Conservation (phyloP, 495 filamentous ascomycete genomes). For the Neurospora sublineolata region DNA sequence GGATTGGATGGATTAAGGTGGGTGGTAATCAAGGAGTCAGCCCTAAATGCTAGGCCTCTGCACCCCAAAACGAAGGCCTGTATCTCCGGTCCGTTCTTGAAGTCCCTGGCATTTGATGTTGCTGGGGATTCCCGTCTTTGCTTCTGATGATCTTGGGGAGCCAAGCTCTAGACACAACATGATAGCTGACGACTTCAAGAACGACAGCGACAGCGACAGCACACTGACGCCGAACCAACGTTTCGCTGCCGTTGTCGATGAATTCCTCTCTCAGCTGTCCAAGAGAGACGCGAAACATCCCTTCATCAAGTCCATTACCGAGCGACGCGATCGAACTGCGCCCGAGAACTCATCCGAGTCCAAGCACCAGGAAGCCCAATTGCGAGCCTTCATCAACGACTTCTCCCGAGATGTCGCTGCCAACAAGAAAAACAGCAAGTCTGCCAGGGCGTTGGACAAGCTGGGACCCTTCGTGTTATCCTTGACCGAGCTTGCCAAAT, state of each 20-base stretch:
- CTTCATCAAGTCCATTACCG: conserved; percentile 1
- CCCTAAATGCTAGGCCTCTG: background rate
- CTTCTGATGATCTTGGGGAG: background rate
- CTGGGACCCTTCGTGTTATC: conserved; percentile 3
- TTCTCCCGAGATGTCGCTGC: background rate
- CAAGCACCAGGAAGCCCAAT: background rate
- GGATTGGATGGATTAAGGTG: background rate
- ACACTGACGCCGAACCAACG: background rate
- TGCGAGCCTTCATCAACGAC: background rate
- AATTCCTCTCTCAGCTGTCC: conserved; percentile 3
- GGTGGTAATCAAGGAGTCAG: background rate
- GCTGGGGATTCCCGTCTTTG: background rate
- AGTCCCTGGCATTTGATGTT: background rate
- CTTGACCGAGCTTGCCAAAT: background rate
- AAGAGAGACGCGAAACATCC: conserved; percentile 3
- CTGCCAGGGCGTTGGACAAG: background rate
- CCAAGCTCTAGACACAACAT: background rate
- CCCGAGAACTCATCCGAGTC: background rate
- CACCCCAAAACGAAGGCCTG: background rate
- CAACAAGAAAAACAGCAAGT: background rate
- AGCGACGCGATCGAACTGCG: background rate
- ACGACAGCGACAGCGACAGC: background rate
- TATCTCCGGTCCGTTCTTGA: background rate
- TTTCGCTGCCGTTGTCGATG: conserved; percentile 4
- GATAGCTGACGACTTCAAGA: background rate